Conservation (phyloP, 306 rosid species). For the Cercis canadensis region DNA sequence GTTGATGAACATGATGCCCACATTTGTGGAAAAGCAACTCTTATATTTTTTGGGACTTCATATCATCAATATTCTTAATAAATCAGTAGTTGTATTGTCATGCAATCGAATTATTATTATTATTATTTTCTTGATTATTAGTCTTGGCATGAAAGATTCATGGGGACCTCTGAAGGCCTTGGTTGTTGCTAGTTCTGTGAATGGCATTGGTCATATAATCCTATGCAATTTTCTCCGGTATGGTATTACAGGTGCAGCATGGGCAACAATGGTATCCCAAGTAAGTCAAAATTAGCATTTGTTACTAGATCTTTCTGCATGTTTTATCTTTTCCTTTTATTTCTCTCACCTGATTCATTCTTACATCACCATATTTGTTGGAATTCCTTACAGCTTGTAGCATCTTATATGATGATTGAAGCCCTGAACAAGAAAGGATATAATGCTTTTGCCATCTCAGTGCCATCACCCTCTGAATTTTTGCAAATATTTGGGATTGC, state of each 20-base stretch:
- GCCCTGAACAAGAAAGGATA: constrained; percentile 68
- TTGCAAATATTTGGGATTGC: constrained; percentile 54
- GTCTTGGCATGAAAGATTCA: constrained; percentile 96
- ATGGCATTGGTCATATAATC: constrained; percentile 69
- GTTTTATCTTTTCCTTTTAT: neutral
- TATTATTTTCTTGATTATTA: constrained; percentile 34
- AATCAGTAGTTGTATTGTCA: neutral
- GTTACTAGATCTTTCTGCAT: neutral
- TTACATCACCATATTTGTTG: neutral
- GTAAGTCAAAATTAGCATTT: constrained; percentile 42
- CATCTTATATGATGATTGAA: constrained; percentile 72
- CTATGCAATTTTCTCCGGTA: constrained; percentile 62
- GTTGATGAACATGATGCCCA: neutral
- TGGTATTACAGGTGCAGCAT: constrained; percentile 88
- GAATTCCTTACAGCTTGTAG: constrained; percentile 59
- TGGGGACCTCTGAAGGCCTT: constrained; percentile 88
- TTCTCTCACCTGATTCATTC: neutral
- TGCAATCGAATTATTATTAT: neutral
- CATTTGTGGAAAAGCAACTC: neutral
- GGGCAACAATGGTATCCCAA: constrained; percentile 86
- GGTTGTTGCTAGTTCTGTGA: constrained; percentile 64
- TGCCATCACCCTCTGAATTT: constrained; percentile 64
- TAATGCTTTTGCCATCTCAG: constrained; percentile 51
- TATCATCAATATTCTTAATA: neutral
- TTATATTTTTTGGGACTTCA: neutral